A percentile compares a stretch with the other conserved stretches of the same genome.
These are phyloP conservation scores for Fraxinus anomala DNA, from an alignment of 257 asterid species.

Conservation along the genomic window DNA sequence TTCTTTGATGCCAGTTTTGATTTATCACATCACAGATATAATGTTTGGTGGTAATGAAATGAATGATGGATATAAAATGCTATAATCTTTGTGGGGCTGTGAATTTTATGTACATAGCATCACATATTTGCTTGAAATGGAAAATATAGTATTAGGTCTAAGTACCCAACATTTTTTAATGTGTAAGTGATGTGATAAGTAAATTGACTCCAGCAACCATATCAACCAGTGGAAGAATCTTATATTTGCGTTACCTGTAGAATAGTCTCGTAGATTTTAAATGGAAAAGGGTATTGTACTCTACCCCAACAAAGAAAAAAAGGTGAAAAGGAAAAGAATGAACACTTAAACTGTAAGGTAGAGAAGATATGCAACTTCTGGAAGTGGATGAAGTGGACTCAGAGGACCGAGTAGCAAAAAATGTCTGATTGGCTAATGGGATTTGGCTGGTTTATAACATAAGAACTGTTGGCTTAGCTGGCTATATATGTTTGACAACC, in stretches of 20 bases:
- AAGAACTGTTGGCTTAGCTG: neutral
- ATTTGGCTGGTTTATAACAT: neutral
- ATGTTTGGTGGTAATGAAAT: neutral
- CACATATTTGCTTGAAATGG: neutral
- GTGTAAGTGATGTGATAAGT: neutral
- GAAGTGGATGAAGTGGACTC: neutral
- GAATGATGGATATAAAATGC: neutral
- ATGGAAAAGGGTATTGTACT: neutral
- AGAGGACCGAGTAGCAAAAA: neutral
- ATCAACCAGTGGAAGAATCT: neutral
- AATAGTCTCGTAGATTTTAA: neutral
- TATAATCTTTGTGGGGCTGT: no score
- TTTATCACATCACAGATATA: neutral
- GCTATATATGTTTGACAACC: neutral
- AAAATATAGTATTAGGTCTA: neutral
- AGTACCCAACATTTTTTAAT: neutral
- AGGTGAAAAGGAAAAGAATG: neutral
- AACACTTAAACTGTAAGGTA: neutral
- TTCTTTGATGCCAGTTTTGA: neutral
- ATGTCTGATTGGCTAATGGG: neutral
- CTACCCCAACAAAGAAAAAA: neutral
- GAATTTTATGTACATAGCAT: neutral
- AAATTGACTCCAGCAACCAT: neutral
- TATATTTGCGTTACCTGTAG: neutral
- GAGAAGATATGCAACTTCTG: neutral